Evolutionary conservation across 331 rosid species (phyloP), one percentile per base, ranked within the genome.

Genomic region (Rhamnella rubrinervis): DNA sequence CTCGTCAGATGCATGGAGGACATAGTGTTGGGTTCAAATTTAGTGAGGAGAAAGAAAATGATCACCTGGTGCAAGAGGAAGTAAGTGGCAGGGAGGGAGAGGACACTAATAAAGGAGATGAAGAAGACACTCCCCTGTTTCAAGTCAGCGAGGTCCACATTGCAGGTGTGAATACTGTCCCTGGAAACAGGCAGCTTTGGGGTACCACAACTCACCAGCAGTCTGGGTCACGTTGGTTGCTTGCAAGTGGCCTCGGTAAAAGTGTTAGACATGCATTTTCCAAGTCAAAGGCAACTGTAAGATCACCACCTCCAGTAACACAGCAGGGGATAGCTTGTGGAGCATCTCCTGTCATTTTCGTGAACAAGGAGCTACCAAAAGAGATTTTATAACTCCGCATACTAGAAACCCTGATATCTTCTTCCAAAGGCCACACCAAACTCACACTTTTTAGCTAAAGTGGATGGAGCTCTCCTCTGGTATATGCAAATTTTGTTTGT

Each of bases 151-250:
- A 74, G 50, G 66, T 83, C 73, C 90, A 89, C 80, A 82, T 89
- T 61, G 71, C 88, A 8, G 88, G 97, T 12, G 84, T 87, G 64
- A 74, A 75, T 44, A 38, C 82, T 39, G 72, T 67, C 59, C 68
- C 76, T 7, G 70, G 63, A 25, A 82, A 81, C 35, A 51, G 14
- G 71, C 87, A 66, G 53, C 66, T 60, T 66, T 91, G 96, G 93
- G 92, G 91, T 53, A 84, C 87, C 14, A 51, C 74, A 38, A 38
- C 64, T 18, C 93, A 91, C 66, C 82, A 65, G 62, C 88, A 86
- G 41, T 87, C 89, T 0, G 92, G 88, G 5, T 68, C 68, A 55
- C 87, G 88, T 4, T 91, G 96, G 97, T 78, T 91, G 76, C 86
- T 84, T 66, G 81, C 89, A 7, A 71, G 80, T 19, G 93, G 96